Conservation (phyloP, 2,329 filamentous ascomycete genomes). For the Nothopassalora personata region DNA sequence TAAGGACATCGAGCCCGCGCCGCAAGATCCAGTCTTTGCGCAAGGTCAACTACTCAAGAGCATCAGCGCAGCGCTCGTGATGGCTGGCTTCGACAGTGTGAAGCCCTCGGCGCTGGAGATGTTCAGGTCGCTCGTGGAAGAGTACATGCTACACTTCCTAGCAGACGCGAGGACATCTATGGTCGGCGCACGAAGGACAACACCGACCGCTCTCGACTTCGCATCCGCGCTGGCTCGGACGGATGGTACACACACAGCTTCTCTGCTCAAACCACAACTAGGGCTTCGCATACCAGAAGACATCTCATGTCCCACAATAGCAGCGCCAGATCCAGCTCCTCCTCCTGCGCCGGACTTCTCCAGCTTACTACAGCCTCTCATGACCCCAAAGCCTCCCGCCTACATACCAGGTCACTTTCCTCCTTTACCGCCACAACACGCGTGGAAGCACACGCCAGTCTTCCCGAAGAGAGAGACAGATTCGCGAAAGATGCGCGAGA, state of each 20-base stretch:
- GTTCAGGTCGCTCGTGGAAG: conserved; percentile 52
- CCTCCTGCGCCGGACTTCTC: conserved; percentile 40
- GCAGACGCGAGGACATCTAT: conserved; percentile 53
- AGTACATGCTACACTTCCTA: conserved; percentile 55
- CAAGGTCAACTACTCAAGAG: conserved; percentile 52
- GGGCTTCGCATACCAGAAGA: conserved; percentile 32
- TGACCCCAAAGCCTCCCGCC: conserved; percentile 44
- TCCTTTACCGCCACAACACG: conserved; percentile 58
- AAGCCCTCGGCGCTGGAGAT: conserved; percentile 53
- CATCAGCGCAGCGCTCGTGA: conserved; percentile 48
- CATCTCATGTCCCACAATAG: conserved; percentile 36
- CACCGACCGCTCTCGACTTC: conserved; percentile 56
- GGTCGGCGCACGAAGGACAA: conserved; percentile 50
- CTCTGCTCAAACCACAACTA: conserved; percentile 38
- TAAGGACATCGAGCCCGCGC: conserved; percentile 31
- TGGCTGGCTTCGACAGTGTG: conserved; percentile 52
- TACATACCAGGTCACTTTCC: conserved; percentile 60
- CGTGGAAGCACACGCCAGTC: conserved; percentile 57
- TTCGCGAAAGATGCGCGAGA: conserved; percentile 50
- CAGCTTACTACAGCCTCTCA: conserved; percentile 48
- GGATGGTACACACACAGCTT: conserved; percentile 34
- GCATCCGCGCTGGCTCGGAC: conserved; percentile 44
- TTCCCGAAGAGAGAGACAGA: conserved; percentile 56
- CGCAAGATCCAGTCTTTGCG: conserved; percentile 48
- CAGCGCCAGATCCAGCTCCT: conserved; percentile 37